These are phyloP conservation scores for Ambrosiella cleistominuta DNA, from an alignment of 2,329 filamentous ascomycete genomes.

Conservation along the genomic window DNA sequence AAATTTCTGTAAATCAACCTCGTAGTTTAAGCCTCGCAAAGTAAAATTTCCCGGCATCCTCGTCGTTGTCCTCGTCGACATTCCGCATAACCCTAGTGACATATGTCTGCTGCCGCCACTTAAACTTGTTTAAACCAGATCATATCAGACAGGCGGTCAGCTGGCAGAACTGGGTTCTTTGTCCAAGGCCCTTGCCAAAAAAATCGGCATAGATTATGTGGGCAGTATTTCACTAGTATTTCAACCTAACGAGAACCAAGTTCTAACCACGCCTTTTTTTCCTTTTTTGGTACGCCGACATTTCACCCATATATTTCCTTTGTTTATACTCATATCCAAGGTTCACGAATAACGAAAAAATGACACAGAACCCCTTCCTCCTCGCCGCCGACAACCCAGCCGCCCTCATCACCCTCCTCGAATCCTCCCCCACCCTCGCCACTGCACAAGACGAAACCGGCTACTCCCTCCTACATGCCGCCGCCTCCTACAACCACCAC, in stretches of 20 bases:
- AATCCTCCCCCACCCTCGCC: slow-evolving; percentile 57
- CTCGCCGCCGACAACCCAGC: slow-evolving; percentile 69
- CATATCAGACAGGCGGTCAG: background rate
- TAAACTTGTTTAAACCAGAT: background rate
- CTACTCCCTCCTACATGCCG: slow-evolving; percentile 86
- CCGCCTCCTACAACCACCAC: slow-evolving; percentile 78
- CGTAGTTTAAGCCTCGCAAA: too few species aligned
- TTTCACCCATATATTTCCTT: background rate
- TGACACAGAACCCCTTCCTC: slow-evolving; percentile 47
- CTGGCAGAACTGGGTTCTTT: background rate
- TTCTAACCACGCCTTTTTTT: too few species aligned
- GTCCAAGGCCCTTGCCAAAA: background rate
- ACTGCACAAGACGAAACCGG: slow-evolving; percentile 72
- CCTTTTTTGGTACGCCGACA: too few species aligned
- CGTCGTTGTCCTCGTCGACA: too few species aligned
- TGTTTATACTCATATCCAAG: background rate
- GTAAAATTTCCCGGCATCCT: too few species aligned
- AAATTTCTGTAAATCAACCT: too few species aligned
- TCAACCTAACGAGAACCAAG: too few species aligned
- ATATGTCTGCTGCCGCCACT: background rate
- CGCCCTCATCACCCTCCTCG: slow-evolving; percentile 56
- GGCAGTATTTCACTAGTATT: background rate
- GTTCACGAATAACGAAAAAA: slow-evolving; percentile 17
- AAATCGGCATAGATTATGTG: background rate
- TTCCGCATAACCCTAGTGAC: too few species aligned